A percentile compares a stretch with the other conserved stretches of the same genome.
phyloP scores from a whole-genome alignment of 495 filamentous ascomycete species.

The Neurospora tetraspora region DNA sequence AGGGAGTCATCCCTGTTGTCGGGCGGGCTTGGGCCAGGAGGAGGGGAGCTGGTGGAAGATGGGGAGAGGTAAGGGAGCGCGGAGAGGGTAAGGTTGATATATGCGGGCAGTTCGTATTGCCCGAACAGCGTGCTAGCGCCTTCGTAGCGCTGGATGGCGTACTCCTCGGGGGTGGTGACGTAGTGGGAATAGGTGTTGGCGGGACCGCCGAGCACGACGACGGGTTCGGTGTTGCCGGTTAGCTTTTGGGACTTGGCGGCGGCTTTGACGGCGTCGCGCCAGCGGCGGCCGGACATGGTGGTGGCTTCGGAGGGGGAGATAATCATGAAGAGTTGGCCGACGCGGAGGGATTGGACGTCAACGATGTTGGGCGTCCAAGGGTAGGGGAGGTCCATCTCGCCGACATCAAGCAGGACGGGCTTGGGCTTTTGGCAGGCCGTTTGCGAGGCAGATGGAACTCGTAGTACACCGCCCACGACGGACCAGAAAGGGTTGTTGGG shows the following conservation, averaged over 20 bases:
- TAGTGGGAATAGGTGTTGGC: conserved; percentile 95
- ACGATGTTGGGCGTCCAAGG: conserved; percentile 87
- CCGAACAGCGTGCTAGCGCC: conserved; percentile 92
- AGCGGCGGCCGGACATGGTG: conserved; percentile 89
- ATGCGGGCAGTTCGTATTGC: conserved; percentile 69
- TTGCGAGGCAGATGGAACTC: conserved; percentile 61
- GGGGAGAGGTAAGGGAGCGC: conserved; percentile 61
- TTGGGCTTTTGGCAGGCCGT: conserved; percentile 72
- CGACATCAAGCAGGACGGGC: conserved; percentile 82
- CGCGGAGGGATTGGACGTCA: conserved; percentile 81
- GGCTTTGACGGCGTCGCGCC: conserved; percentile 63
- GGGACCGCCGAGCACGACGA: conserved; percentile 70
- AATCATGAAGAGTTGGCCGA: conserved; percentile 83
- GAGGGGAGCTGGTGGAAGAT: conserved; percentile 33
- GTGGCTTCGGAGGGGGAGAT: conserved; percentile 80
- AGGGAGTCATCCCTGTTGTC: conserved; percentile 66
- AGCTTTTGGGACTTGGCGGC: conserved; percentile 27
- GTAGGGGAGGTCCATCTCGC: conserved; percentile 68
- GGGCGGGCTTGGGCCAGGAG: conserved; percentile 59
- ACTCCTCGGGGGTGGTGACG: conserved; percentile 83
- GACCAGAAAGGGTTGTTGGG: conserved; percentile 75
- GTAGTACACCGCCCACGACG: conserved; percentile 62
- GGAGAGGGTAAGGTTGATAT: conserved; percentile 69
- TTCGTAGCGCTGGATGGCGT: conserved; percentile 84
- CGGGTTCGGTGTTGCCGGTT: conserved; percentile 23